Evolutionary conservation across 345 rosid genomes (phyloP), one percentile per base, ranked within the genome.

Genomic region (Gynandropsis gynandra): DNA sequence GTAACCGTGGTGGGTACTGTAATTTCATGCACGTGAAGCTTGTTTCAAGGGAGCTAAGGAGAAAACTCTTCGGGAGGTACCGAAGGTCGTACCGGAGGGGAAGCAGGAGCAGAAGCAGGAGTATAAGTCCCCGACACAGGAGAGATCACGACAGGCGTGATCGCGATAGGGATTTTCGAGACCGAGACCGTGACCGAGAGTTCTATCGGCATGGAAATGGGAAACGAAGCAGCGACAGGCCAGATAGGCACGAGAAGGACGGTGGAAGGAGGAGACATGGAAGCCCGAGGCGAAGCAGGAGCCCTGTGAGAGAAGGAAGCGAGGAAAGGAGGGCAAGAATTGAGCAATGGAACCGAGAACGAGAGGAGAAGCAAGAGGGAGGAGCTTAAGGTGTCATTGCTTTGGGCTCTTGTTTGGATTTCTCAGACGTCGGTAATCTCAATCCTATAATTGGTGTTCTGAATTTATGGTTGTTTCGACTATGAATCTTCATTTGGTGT

Each of bases 1-100:
- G 97, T 53, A 82, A 85, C 70, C 87, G 97, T 0, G 93, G 97
- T 9, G 93, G 95, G n/a, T 85, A 85, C 42, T 89, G 97, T 51
- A 85, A 89, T 54, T 89, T 89, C 56, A 82, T 89, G 97, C 95
- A 85, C 32, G 87, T 85, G 39, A 89, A 85, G 72, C 66, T 67
- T 69, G 85, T 89, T 37, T 86, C 95, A 1, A 79, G 77, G 70
- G 95, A 89, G 52, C 67, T 89, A 62, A 73, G 93, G 72, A 77
- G 78, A 59, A 74, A 76, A 57, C 56, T 89, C 18, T 89, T 77
- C 56, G 93, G 95, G 36, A 77, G 85, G 67, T 70, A 79, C 63
- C 79, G 82, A 0, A 52, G 72, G 9, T 58, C 70, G 2, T 77
- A 64, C 44, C 50, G 71, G n/a, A 76, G 94, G 31, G 61, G 92